A percentile compares a stretch with the other conserved stretches of the same genome.
Conservation (phyloP, 805 yeast species). For the Cyberlindnera sargentensis region DNA sequence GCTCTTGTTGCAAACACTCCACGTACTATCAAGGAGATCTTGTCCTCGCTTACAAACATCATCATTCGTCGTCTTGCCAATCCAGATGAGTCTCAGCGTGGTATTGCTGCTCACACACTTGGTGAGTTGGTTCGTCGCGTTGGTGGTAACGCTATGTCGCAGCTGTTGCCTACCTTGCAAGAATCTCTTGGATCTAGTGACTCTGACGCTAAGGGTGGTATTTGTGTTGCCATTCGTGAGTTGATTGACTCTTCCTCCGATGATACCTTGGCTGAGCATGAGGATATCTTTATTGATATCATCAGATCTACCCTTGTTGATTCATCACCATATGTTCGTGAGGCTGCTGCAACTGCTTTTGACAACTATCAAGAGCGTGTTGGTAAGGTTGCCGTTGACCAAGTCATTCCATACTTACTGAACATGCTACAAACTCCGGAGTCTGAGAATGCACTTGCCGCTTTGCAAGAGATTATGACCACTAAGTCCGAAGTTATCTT, state of each 20-base stretch:
- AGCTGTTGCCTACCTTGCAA: slow-evolving; percentile 79
- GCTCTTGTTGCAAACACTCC: slow-evolving; percentile 95
- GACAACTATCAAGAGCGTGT: slow-evolving; percentile 77
- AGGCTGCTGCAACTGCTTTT: slow-evolving; percentile 86
- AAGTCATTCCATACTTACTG: slow-evolving; percentile 77
- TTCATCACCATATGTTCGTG: slow-evolving; percentile 65
- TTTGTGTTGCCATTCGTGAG: slow-evolving; percentile 88
- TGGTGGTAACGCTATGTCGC: slow-evolving; percentile 79
- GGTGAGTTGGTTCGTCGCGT: slow-evolving; percentile 95
- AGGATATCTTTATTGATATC: slow-evolving; percentile 62
- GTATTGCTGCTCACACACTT: slow-evolving; percentile 85
- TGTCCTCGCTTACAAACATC: slow-evolving; percentile 74
- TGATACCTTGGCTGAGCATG: slow-evolving; percentile 56
- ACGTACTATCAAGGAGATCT: slow-evolving; percentile 82
- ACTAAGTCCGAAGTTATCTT: slow-evolving; percentile 84
- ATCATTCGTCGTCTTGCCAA: slow-evolving; percentile 81
- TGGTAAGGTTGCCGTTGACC: slow-evolving; percentile 84
- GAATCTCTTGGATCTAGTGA: slow-evolving; percentile 53
- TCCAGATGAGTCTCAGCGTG: slow-evolving; percentile 69
- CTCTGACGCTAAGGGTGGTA: slow-evolving; percentile 90
- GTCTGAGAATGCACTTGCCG: slow-evolving; percentile 74
- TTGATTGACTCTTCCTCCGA: slow-evolving; percentile 67
- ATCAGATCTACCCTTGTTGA: slow-evolving; percentile 79
- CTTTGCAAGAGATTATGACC: slow-evolving; percentile 87
- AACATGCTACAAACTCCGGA: slow-evolving; percentile 54